These are phyloP conservation scores for Guadua angustifolia DNA, from an alignment of 176 grass and related monocot genomes.

Conservation along the genomic window DNA sequence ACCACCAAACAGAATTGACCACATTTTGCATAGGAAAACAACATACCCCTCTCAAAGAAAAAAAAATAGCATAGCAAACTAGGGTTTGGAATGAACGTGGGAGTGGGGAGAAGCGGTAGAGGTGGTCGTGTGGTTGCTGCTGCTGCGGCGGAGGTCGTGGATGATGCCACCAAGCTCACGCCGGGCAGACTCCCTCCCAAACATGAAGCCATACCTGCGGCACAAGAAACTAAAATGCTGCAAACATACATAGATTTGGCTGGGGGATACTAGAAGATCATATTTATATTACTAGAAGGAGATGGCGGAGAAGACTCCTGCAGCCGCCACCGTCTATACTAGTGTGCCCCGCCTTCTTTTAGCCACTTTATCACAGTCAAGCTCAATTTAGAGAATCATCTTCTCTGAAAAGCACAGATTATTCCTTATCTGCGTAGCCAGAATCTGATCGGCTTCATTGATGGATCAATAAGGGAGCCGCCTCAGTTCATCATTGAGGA, in stretches of 20 bases:
- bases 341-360: background rate
- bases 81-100: constrained; percentile 51
- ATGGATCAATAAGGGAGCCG: too few relatives aligned
- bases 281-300: constrained; percentile 68
- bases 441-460: too few relatives aligned
- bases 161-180: constrained; percentile 88
- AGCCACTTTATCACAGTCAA: too few relatives aligned
- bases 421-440: too few relatives aligned
- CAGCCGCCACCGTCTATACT: constrained; percentile 71
- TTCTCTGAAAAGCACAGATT: too few relatives aligned
- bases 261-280: background rate
- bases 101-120: background rate
- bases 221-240: constrained; percentile 20
- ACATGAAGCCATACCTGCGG: constrained; percentile 98
- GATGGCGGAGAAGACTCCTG: constrained; percentile 92
- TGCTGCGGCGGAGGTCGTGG: constrained; percentile 64
- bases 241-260: background rate
- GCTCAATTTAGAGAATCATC: too few relatives aligned
- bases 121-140: background rate
- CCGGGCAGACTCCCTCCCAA: constrained; percentile 92
- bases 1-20: background rate
- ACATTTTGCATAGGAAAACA: constrained; percentile 25
- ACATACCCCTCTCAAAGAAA: background rate
- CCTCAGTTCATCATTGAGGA: too few relatives aligned
- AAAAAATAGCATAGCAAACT: constrained; percentile 15